Base-by-base conservation (phyloP, 2,329 filamentous ascomycete species). In the Ciborinia camelliae region DNA sequence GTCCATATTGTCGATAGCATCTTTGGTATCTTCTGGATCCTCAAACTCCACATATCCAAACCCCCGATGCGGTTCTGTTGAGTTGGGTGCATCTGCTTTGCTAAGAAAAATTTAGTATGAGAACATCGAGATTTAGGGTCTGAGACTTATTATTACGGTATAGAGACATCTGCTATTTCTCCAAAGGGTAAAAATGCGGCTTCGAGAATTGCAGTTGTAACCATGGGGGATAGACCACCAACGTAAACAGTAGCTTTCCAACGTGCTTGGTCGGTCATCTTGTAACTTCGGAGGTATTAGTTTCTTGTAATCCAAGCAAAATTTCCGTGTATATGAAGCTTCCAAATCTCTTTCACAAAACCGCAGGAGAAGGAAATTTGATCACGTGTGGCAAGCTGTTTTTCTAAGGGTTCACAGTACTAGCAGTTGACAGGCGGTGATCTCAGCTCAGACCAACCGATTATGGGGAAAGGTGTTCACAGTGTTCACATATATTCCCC, bases 1-100 rank as follows among this genome's bases (percentile, higher is more conserved):
- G 75, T 99, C 92, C 94, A 99, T 98, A 76, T 99, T 99, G 82
- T 98, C 92, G 76, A 99, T 97, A 59, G 95, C 95, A 78, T 98
- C 94, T 73, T 88, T 88, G 35, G 93, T 94, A 78, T 99, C 95
- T 65, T 89, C 86, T 15, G 87, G 83, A 65, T 92, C 85, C 73
- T 97, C 92, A 74, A 91, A 99, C 75, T 99, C 95, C 59, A 99
- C 91, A 76, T 99, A 98, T 65, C 93, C 95, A 77, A 98, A 99
- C 0, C 96, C 95, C 61, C 93, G 84, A 76, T 99, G 95, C 37
- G 87, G 81, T 48, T 96, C 91, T 55, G 84, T 86, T 8, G 90
- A 86, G 68, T 91, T 92, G 69, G 90, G 89, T 68, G 88, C 82
- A 75, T 97, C 93, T 65, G 92, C 90, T 77, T 95, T 96, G 26